Evolutionary conservation across 768 basidiomycete species (phyloP), one percentile per base, ranked within the genome.

Genomic region (Kwoniella shandongensis): DNA sequence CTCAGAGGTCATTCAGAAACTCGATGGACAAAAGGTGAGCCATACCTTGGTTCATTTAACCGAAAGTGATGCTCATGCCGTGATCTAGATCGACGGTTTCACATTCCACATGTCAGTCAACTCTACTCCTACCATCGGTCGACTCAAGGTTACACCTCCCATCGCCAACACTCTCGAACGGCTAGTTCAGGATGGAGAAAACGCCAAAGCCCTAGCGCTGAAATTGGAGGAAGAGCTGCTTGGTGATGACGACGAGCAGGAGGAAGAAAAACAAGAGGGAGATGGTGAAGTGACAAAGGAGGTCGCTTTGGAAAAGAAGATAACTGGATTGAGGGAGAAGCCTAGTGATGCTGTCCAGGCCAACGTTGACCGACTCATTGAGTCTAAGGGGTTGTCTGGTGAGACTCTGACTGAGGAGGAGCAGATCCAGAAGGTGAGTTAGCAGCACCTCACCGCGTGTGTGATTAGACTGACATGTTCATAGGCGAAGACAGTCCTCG

Each of bases 81-180:
- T 22, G 59, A 26, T 54, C 22, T 66, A 96, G 92, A 89, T 97
- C 72, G 90, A 93, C 74, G 89, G 88, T 54, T 96, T 97, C 81
- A 93, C 91, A 70, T 80, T 96, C 48, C 91, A 94, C 76, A 72
- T 75, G 64, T 87, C 92, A 67, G 84, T 87, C 30, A 89, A 75
- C 29, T 46, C 63, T 1, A 59, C 67, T 20, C 87, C 89, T 27
- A 88, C 88, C 78, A 82, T 85, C 54, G 88, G 87, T 68, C 82
- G 86, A 62, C 79, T 89, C 55, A 86, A 91, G 44, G 85, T 84
- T 67, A 83, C 93, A 4, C 91, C 93, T 22, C 86, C 90, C 67
- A 82, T 88, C 20, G 85, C 90, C 20, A 88, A 85, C 74, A 83
- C 83, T 53, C 86, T 89, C 17, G 87, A 88, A 22, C 82, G 93